Evolutionary conservation across 805 yeast species (phyloP).

Genomic region (Tetrapisispora fleetii): DNA sequence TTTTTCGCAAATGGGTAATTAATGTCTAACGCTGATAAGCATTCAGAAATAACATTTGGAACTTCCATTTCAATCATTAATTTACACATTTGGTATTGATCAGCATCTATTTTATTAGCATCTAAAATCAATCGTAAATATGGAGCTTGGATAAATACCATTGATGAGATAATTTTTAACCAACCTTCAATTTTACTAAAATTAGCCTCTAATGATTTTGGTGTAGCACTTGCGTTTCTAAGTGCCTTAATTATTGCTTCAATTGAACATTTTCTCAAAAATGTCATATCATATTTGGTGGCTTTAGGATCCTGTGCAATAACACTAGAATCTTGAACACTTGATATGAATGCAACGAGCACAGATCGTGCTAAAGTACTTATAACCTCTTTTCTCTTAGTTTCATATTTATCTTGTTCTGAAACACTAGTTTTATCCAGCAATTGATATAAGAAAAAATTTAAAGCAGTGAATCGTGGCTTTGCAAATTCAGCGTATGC

Average conservation of each 20-base stretch:
- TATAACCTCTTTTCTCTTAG: slow-evolving; percentile 44
- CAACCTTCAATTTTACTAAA: slow-evolving; percentile 24
- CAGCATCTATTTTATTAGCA: slow-evolving; percentile 41
- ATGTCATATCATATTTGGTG: slow-evolving; percentile 59
- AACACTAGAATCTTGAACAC: slow-evolving; percentile 39
- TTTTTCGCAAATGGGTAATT: slow-evolving; percentile 59
- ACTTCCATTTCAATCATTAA: slow-evolving; percentile 60
- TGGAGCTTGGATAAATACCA: slow-evolving; percentile 25
- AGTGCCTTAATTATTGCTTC: slow-evolving; percentile 58
- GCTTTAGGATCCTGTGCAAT: slow-evolving; percentile 36
- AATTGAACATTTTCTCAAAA: slow-evolving; percentile 62
- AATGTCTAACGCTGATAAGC: slow-evolving; percentile 59
- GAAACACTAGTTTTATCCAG: slow-evolving; percentile 42
- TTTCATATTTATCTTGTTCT: slow-evolving; percentile 29
- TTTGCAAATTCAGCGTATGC: slow-evolving; percentile 35
- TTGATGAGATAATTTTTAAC: slow-evolving; percentile 22
- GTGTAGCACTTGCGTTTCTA: slow-evolving; percentile 36
- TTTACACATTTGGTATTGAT: slow-evolving; percentile 53
- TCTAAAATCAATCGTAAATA: slow-evolving; percentile 36
- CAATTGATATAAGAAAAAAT: slow-evolving; percentile 67
- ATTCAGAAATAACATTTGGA: slow-evolving; percentile 45
- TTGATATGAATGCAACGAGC: slow-evolving; percentile 53
- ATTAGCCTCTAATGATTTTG: slow-evolving; percentile 19
- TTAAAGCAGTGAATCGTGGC: slow-evolving; percentile 69
- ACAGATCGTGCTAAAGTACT: slow-evolving; percentile 54